These are phyloP conservation scores for Calonectria pseudoturangicola DNA, from an alignment of 2,329 filamentous ascomycete species.

Conservation along the genomic window DNA sequence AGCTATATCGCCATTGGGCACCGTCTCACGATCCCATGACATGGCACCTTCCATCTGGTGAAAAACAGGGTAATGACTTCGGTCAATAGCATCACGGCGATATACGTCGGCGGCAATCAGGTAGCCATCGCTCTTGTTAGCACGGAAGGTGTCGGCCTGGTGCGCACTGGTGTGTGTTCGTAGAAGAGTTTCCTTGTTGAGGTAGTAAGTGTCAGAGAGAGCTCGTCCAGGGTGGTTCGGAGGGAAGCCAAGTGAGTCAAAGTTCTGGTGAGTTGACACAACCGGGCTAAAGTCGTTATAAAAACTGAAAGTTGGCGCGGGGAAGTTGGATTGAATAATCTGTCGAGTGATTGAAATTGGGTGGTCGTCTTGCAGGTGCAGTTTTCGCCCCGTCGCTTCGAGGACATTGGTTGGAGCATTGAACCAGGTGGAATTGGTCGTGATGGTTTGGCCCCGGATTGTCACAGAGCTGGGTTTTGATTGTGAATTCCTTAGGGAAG, in stretches of 20 bases:
- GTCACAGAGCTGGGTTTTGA: conserved; percentile 61
- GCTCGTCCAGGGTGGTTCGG: conserved; percentile 90
- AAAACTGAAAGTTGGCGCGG: conserved; percentile 81
- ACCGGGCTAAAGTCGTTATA: conserved; percentile 89
- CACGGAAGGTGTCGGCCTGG: conserved; percentile 87
- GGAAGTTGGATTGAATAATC: conserved; percentile 93
- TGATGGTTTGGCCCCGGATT: conserved; percentile 76
- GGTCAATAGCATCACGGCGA: conserved; percentile 93
- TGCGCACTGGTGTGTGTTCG: conserved; percentile 97
- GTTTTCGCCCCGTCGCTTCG: conserved; percentile 81
- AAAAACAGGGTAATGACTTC: conserved; percentile 96
- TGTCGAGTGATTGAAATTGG: conserved; percentile 92
- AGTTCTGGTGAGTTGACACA: conserved; percentile 90
- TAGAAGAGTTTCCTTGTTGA: conserved; percentile 88
- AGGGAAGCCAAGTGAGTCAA: conserved; percentile 96
- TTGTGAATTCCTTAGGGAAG: conserved; percentile 52
- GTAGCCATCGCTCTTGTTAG: conserved; percentile 84
- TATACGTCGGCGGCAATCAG: conserved; percentile 97
- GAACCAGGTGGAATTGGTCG: conserved; percentile 83
- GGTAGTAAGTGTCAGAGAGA: conserved; percentile 95
- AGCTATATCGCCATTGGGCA: conserved; percentile 75
- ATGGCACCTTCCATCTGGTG: conserved; percentile 98
- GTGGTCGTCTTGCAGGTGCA: conserved; percentile 95
- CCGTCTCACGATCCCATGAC: conserved; percentile 85
- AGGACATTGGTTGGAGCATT: conserved; percentile 88